These are phyloP conservation scores for Coelastrella sp. DNA, from an alignment of 139 green algal species.

Conservation along the genomic window DNA sequence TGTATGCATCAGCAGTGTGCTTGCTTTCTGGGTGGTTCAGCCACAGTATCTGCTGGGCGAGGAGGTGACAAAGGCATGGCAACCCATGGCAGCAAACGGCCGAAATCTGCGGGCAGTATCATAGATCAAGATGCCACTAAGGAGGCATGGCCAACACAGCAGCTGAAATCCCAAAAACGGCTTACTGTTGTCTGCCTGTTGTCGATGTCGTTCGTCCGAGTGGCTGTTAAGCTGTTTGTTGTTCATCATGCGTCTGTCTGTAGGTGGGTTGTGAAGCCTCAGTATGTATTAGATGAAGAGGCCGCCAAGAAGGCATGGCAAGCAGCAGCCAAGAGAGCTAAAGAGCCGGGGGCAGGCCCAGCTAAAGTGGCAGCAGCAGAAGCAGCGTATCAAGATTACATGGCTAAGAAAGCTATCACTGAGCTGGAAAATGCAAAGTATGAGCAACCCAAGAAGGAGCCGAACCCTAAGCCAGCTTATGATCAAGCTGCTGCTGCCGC, in stretches of 20 bases:
- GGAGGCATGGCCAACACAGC: no score
- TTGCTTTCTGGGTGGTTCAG: no score
- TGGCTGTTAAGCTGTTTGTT: background rate
- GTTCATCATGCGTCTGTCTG: background rate
- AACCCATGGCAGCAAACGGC: no score
- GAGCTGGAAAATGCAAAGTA: background rate
- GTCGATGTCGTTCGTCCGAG: no score
- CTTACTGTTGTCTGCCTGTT: no score
- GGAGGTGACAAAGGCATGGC: no score
- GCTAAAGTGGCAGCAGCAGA: background rate
- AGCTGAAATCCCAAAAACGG: no score
- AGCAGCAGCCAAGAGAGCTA: constrained; percentile 21
- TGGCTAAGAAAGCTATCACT: background rate
- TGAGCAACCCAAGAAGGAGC: background rate
- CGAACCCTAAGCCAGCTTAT: background rate
- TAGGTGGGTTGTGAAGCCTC: constrained; percentile 38
- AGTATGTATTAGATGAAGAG: constrained; percentile 15
- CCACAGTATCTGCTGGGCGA: no score
- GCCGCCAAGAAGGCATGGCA: background rate
- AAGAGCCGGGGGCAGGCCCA: background rate
- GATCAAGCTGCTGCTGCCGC: background rate
- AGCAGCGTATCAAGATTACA: background rate
- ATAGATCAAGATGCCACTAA: no score
- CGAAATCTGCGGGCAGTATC: no score
- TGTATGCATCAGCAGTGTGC: no score